Evolutionary conservation across 352 stramenopile genomes (phyloP), one percentile per base, ranked within the genome.

Genomic region (Phytophthora syringae): DNA sequence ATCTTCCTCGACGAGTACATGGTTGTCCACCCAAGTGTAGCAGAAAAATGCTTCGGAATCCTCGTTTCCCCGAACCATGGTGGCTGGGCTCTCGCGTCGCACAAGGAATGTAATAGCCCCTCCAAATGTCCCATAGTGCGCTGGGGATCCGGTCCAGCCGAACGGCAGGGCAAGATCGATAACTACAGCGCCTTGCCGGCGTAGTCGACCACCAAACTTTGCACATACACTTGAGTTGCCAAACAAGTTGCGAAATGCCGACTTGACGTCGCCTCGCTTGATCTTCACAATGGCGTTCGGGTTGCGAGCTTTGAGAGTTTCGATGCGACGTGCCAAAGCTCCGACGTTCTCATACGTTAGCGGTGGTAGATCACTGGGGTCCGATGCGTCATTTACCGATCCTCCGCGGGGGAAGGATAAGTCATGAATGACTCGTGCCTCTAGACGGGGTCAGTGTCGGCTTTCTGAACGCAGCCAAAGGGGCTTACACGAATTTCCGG

Each of bases 1-100:
- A 10, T 61, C 53, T 25, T 36, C 13, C 25, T 77, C 63, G 6
- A 77, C 58, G 1, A 77, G 43, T 0, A 73, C 36, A 25, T 70
- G 59, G 32, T 77, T 59, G 30, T 73, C 69, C 0, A 70, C 57
- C 58, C 61, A 76, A 13, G 61, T 62, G 18, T 65, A 72, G 9
- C 44, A 52, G 28, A 62, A 77, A 27, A 70, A 77, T 9, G 58
- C 13, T 11, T 63, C 49, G 7, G 1, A 2, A 39, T 77, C 37
- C 1, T 3, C 43, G 9, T 10, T 53, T 1, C 5, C 11, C 6
- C 2, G 36, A 18, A 9, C 18, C 13, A 43, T 48, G 11, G 12
- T 50, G 22, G 21, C 15, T 0, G 49, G 69, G 20, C 49, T 55
- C 48, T 72, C 60, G 12, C 50, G 52, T 15, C 11, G 5, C 1